A percentile compares a stretch with the other conserved stretches of the same genome.
These are phyloP conservation scores for Plectosphaerella cucumerina DNA, from an alignment of 2,329 filamentous ascomycete species.

Conservation along the genomic window DNA sequence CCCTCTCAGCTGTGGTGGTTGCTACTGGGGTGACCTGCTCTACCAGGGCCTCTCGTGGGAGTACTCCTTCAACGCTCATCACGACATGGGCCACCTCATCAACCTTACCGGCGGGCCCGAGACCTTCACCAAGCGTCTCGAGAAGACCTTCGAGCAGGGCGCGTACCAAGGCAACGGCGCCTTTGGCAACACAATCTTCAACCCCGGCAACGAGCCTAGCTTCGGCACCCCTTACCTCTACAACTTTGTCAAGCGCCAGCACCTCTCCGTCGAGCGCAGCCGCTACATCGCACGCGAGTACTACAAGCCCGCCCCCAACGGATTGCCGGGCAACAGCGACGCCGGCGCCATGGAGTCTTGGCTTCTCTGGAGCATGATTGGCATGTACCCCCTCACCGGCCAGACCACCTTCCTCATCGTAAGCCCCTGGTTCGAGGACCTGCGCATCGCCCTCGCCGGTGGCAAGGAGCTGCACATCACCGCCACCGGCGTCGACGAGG, in stretches of 20 bases:
- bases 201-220: constrained; percentile 64
- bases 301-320: constrained; percentile 50
- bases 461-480: constrained; percentile 52
- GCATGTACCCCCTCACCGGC: constrained; percentile 63
- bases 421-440: constrained; percentile 57
- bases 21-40: constrained; percentile 58
- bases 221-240: constrained; percentile 67
- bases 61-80: constrained; percentile 66
- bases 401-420: constrained; percentile 65
- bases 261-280: constrained; percentile 54
- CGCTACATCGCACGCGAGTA: constrained; percentile 55
- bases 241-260: constrained; percentile 61
- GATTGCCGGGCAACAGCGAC: constrained; percentile 67
- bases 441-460: constrained; percentile 54
- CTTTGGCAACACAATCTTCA: constrained; percentile 56
- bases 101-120: constrained; percentile 48
- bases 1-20: constrained; percentile 55
- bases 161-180: constrained; percentile 32
- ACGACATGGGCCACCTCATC: constrained; percentile 57
- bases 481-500: constrained; percentile 42
- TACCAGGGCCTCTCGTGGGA: constrained; percentile 61
- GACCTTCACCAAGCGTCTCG: constrained; percentile 52
- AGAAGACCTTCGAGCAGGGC: constrained; percentile 55
- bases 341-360: constrained; percentile 71
- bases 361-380: constrained; percentile 65